A percentile compares a stretch with the other conserved stretches of the same genome.
phyloP scores from a whole-genome alignment of 495 filamentous ascomycete genomes.

The Talaromyces liani region DNA sequence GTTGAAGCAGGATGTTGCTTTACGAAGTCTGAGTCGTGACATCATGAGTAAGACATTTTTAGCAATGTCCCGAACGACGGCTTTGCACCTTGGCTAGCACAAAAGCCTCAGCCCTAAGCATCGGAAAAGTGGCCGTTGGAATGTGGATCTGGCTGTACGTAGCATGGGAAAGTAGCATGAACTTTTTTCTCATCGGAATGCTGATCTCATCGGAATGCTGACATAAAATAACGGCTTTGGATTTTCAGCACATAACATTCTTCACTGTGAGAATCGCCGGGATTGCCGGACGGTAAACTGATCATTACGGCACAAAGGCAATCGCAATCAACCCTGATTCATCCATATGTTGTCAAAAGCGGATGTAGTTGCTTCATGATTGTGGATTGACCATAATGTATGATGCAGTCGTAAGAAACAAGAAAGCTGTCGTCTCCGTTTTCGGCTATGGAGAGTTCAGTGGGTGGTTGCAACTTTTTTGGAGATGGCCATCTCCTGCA shows the following conservation, averaged over 20 bases:
- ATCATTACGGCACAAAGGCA: not conserved
- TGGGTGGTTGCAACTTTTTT: not conserved
- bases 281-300: not conserved
- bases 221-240: conserved; percentile 1
- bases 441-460: conserved; percentile 10
- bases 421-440: conserved; percentile 12
- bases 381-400: not conserved
- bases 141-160: conserved; percentile 1
- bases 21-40: not conserved
- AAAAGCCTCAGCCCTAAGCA: not conserved
- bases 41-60: conserved; percentile 1
- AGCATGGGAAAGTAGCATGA: conserved; percentile 4
- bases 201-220: conserved; percentile 8
- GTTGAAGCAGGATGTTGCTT: not conserved
- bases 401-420: not conserved
- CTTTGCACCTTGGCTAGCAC: not conserved
- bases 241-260: not conserved
- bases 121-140: not conserved
- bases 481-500: not conserved
- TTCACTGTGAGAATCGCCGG: not conserved
- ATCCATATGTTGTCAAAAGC: not conserved
- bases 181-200: conserved; percentile 6
- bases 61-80: not conserved
- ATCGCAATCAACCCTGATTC: not conserved
- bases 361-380: not conserved